phyloP scores from a whole-genome alignment of 306 rosid species.

The Calophaca sinica region DNA sequence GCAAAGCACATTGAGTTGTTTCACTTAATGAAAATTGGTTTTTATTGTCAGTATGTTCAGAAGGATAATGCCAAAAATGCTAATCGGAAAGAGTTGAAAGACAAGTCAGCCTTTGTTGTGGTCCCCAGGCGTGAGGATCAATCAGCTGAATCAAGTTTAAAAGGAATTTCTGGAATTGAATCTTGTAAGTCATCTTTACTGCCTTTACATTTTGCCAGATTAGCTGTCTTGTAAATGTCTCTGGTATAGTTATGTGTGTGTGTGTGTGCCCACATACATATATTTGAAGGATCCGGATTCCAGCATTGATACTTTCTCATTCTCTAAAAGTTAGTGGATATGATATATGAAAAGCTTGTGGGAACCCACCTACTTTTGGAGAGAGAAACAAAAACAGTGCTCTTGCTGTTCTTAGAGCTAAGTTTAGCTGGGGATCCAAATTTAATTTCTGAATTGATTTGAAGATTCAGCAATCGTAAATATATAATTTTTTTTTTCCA shows the following conservation, averaged over 20 bases:
- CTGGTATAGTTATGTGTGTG: background rate
- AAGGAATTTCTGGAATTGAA: slow-evolving; percentile 63
- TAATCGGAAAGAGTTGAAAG: slow-evolving; percentile 59
- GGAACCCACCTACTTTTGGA: slow-evolving; percentile 18
- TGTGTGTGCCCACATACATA: too few species aligned
- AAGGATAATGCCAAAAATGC: slow-evolving; percentile 69
- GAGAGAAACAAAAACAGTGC: background rate
- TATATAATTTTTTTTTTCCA: background rate
- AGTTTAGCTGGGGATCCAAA: background rate
- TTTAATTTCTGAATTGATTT: slow-evolving; percentile 12
- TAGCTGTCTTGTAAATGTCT: slow-evolving; percentile 27
- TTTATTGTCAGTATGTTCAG: slow-evolving; percentile 78
- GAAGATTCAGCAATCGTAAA: slow-evolving; percentile 20
- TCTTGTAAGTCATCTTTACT: slow-evolving; percentile 55
- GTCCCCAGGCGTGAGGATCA: slow-evolving; percentile 74
- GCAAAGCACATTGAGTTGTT: slow-evolving; percentile 26
- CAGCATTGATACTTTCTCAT: too few species aligned
- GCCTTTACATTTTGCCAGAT: slow-evolving; percentile 14
- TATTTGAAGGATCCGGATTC: too few species aligned
- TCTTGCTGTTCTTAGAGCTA: slow-evolving; percentile 14
- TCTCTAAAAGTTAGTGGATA: slow-evolving; percentile 17
- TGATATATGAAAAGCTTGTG: background rate
- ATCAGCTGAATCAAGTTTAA: slow-evolving; percentile 58
- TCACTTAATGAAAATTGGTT: slow-evolving; percentile 40
- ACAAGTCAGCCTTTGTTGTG: slow-evolving; percentile 65